Evolutionary conservation across 2,329 filamentous ascomycete genomes (phyloP).

Genomic region (Tolypocladium sp.): DNA sequence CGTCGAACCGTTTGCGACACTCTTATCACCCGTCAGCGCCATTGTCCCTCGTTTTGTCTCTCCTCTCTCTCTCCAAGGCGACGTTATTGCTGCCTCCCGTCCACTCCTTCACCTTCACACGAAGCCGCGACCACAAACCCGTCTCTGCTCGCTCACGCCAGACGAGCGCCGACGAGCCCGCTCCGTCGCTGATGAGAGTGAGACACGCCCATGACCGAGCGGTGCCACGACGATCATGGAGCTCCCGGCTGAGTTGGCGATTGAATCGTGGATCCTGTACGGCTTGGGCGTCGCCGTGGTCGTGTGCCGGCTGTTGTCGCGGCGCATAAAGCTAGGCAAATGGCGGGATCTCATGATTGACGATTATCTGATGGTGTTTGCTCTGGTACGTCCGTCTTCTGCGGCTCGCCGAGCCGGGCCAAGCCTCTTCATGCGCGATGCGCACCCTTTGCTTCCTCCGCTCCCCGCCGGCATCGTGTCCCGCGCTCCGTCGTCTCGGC

Average conservation of each 20-base stretch:
- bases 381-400: conserved; percentile 22
- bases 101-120: not conserved
- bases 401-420: not conserved
- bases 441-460: not conserved
- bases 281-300: conserved; percentile 15
- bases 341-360: conserved; percentile 41
- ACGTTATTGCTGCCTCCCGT: not conserved
- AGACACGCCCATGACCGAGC: not conserved
- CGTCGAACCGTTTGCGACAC: not conserved
- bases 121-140: not conserved
- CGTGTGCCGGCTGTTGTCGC: conserved; percentile 15
- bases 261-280: conserved; percentile 22
- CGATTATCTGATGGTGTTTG: conserved; percentile 47
- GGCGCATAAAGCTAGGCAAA: conserved; percentile 30
- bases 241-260: conserved; percentile 11
- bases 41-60: not conserved
- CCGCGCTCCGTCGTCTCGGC: not conserved
- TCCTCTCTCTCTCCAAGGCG: not conserved
- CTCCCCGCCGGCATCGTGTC: not conserved
- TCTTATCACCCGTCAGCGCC: not conserved
- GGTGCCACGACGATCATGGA: conserved; percentile 11
- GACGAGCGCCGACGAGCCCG: not conserved
- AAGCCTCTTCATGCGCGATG: not conserved
- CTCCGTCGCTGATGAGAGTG: not conserved
- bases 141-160: not conserved